Percentiles rank a stretch among this genome's conserved stretches.
phyloP scores from a whole-genome alignment of 768 basidiomycete species.

The Calocybe indica region DNA sequence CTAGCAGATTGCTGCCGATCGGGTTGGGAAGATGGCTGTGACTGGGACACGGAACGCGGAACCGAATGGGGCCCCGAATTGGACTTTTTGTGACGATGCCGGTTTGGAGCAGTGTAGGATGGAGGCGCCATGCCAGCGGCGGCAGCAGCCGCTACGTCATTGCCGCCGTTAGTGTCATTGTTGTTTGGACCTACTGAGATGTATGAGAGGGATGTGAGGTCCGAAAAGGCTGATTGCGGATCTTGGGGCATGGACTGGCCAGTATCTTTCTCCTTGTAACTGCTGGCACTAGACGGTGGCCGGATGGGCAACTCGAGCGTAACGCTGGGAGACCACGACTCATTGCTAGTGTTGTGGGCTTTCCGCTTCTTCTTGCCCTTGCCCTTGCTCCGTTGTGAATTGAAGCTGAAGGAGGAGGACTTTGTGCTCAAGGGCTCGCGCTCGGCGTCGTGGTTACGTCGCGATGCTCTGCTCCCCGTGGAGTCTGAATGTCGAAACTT shows the following conservation, averaged over 20 bases:
- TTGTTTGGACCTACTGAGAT: not conserved
- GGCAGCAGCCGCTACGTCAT: too few species aligned
- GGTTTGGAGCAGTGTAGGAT: slow-evolving; percentile 23
- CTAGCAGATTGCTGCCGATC: too few species aligned
- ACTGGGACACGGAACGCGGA: slow-evolving; percentile 20
- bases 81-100: slow-evolving; percentile 13
- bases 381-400: slow-evolving; percentile 19
- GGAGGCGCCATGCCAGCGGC: slow-evolving; percentile 19
- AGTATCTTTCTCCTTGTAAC: slow-evolving; percentile 14
- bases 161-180: too few species aligned
- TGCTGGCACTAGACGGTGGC: slow-evolving; percentile 18
- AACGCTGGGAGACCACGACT: slow-evolving; percentile 29
- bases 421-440: slow-evolving; percentile 15
- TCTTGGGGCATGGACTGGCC: slow-evolving; percentile 4
- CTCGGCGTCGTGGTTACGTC: slow-evolving; percentile 7
- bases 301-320: slow-evolving; percentile 27
- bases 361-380: slow-evolving; percentile 32
- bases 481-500: slow-evolving; percentile 35
- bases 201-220: slow-evolving; percentile 3
- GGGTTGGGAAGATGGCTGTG: slow-evolving; percentile 2
- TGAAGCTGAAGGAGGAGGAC: slow-evolving; percentile 20
- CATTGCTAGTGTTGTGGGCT: slow-evolving; percentile 16
- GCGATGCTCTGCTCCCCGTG: slow-evolving; percentile 13
- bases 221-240: slow-evolving; percentile 1
- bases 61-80: slow-evolving; percentile 16